Evolutionary conservation across 2,329 filamentous ascomycete genomes (phyloP).

Genomic region (Lasiodiplodia sp.): DNA sequence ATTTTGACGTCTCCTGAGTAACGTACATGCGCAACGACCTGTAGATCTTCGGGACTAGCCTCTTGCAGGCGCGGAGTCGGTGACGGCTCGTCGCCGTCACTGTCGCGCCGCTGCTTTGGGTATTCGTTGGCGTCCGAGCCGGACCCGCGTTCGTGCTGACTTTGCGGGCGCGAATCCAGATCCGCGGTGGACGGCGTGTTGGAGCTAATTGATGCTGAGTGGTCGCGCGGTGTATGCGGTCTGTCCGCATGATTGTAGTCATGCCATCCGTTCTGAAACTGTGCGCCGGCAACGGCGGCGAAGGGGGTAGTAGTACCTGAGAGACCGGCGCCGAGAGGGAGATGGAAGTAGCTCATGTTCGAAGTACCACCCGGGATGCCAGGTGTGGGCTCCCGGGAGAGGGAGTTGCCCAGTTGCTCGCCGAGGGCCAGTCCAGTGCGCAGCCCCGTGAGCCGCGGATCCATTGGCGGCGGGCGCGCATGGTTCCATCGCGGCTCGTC

Average conservation of each 20-base stretch:
- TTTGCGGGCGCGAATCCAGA: conserved; percentile 53
- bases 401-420: conserved; percentile 46
- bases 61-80: conserved; percentile 69
- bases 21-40: conserved; percentile 88
- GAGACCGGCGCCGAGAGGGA: conserved; percentile 73
- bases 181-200: conserved; percentile 56
- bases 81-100: conserved; percentile 39
- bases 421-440: conserved; percentile 41
- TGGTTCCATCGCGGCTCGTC: conserved; percentile 34
- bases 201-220: conserved; percentile 52
- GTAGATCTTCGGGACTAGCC: conserved; percentile 82
- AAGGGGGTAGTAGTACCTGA: conserved; percentile 81
- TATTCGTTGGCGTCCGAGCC: conserved; percentile 33
- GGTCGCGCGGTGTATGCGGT: conserved; percentile 45
- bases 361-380: conserved; percentile 73
- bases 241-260: conserved; percentile 42
- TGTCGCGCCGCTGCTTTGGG: conserved; percentile 4
- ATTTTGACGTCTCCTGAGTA: conserved; percentile 89
- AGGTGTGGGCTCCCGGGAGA: conserved; percentile 61
- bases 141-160: conserved; percentile 40
- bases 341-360: conserved; percentile 83
- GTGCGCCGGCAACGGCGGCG: conserved; percentile 78
- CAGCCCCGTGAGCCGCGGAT: conserved; percentile 33
- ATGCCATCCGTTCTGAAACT: conserved; percentile 63
- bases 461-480: conserved; percentile 35